Evolutionary conservation across 2,329 filamentous ascomycete genomes (phyloP), one percentile per base, ranked within the genome.

Genomic region (Penicillium digitatum): DNA sequence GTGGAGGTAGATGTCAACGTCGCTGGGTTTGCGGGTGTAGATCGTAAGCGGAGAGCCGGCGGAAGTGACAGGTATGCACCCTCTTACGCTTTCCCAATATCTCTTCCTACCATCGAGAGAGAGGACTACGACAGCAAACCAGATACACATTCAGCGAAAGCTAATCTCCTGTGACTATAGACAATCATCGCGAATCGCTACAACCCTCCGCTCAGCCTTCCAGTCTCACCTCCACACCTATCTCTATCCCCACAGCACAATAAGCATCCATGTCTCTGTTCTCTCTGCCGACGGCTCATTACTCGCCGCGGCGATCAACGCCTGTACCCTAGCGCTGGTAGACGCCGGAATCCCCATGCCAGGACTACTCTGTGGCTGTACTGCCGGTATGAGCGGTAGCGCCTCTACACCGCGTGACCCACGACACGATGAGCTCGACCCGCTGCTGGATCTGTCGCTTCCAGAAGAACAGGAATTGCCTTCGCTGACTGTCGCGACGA

Each of bases 261-360:
- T 99, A 70, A 82, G 82, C 38, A 82, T 99, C 53, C 87, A 87
- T 24, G 81, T 99, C 1, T 90, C 96, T 71, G 86, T 99, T 34
- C 85, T 99, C 42, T 89, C 87, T 0, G 87, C 95, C 63, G 94
- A 99, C 72, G 94, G 94, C 27, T 92, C 89, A 0, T 81, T 97
- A 3, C 85, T 99, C 20, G 91, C 93, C 0, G 88, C 91, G 0
- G 90, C 93, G 43, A 80, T 97, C 64, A 99, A 99, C 68, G 94
- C 94, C 4, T 84, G 89, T 0, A 96, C 93, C 0, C 83, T 99
- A 12, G 94, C 94, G 0, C 84, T 97, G 22, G 87, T 97, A 59
- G 94, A 99, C 70, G 94, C 94, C 0, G 94, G 94, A 49, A 87
- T 99, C 20, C 94, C 94, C 24, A 96, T 97, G 92, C 85, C 86